Evolutionary conservation across 495 filamentous ascomycete species (phyloP), one percentile per base, ranked within the genome.

Genomic region (Penicillium manginii): DNA sequence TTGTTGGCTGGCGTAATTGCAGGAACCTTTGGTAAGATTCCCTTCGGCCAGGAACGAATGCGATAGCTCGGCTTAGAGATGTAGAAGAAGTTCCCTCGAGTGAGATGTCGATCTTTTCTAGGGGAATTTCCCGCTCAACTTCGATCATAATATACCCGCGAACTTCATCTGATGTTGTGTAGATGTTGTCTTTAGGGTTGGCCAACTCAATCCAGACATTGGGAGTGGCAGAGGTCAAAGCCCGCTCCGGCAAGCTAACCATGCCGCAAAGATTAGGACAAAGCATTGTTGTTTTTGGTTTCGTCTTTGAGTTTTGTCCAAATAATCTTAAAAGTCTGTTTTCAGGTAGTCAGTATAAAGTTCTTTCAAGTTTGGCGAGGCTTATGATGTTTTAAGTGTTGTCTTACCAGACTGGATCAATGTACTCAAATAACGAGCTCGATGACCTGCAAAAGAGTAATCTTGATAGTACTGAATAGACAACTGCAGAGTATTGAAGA

Each of bases 91-190:
- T 49, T 58, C 91, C 91, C 52, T 90, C 78, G 40, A 96, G 82
- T 1, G 87, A 78, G 66, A 96, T 89, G 55, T 87, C 78, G 55
- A 93, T 70, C 17, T 81, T 72, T 55, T 91, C 87, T 70, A 96
- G 91, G 47, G 75, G 71, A 33, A 81, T 83, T 67, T 91, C 86
- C 47, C 76, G 71, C 31, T 76, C 73, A 4, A 78, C 75, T 31
- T 84, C 84, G 58, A 88, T 78, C 8, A 73, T 55, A 1, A 83
- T 79, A 26, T 71, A 70, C 14, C 84, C 82, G 52, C 77, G 60
- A 46, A 84, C 75, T 50, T 65, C 63, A 59, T 84, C 82, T 55
- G 76, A 63, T 14, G 82, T 81, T 8, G 75, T 78, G 58, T 75
- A 83, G 17, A 68, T 54, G 19, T 50, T 31, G 6, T 37, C 32